Evolutionary conservation across 1,139 yeast species (phyloP).

Genomic region (Yamadazyma triangularis): DNA sequence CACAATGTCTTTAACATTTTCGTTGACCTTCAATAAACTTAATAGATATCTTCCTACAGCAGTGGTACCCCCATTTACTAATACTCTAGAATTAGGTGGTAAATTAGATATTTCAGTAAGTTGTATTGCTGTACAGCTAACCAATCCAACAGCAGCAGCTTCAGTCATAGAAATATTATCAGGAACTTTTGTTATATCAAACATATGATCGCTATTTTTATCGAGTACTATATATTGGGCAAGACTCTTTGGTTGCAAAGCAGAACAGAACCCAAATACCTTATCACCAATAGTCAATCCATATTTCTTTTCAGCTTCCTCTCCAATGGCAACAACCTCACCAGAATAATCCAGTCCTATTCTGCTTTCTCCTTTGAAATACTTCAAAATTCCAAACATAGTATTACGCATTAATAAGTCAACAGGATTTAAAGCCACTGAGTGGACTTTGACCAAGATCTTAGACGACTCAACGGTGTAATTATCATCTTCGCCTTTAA

Average conservation of each 20-base stretch:
- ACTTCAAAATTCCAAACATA: neutral
- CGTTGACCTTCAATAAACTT: slow-evolving; percentile 50
- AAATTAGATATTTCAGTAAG: slow-evolving; percentile 18
- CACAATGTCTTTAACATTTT: slow-evolving; percentile 41
- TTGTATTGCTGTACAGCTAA: slow-evolving; percentile 50
- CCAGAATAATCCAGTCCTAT: slow-evolving; percentile 72
- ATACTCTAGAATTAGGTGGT: slow-evolving; percentile 23
- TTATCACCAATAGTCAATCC: slow-evolving; percentile 55
- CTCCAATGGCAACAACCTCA: slow-evolving; percentile 54
- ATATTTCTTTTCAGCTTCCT: slow-evolving; percentile 16
- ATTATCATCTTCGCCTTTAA: slow-evolving; percentile 26
- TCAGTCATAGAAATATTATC: slow-evolving; percentile 39
- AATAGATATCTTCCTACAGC: slow-evolving; percentile 60
- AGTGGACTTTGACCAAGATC: slow-evolving; percentile 53
- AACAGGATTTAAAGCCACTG: slow-evolving; percentile 65
- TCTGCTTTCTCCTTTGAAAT: slow-evolving; percentile 23
- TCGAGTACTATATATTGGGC: too few species aligned
- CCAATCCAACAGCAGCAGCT: slow-evolving; percentile 56
- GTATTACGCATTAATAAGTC: slow-evolving; percentile 58
- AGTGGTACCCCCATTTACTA: slow-evolving; percentile 72
- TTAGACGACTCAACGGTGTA: slow-evolving; percentile 29
- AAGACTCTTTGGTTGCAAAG: too few species aligned
- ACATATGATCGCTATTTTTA: too few species aligned
- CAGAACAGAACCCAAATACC: slow-evolving; percentile 45
- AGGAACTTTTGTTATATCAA: slow-evolving; percentile 44